Conservation (phyloP, 129 eudicot genomes). For the Tagetes erecta region DNA sequence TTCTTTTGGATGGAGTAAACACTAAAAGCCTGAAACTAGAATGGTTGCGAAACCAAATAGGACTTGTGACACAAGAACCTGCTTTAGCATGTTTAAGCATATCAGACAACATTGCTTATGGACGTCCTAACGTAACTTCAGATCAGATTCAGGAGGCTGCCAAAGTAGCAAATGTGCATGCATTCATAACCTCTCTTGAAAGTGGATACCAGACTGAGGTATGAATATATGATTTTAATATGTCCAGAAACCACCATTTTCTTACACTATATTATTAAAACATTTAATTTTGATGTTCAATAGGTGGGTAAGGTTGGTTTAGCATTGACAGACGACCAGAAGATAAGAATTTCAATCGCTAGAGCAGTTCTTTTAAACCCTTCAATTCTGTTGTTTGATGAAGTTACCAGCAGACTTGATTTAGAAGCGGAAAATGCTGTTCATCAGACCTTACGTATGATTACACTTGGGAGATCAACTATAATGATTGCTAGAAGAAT, state of each 20-base stretch:
- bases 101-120: slow-evolving; percentile 59
- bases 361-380: slow-evolving; percentile 66
- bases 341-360: slow-evolving; percentile 51
- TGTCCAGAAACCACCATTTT: background rate
- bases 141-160: slow-evolving; percentile 65
- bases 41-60: slow-evolving; percentile 63
- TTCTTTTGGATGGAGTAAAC: slow-evolving; percentile 64
- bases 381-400: slow-evolving; percentile 52
- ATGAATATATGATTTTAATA: background rate
- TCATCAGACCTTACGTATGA: slow-evolving; percentile 42
- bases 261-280: background rate
- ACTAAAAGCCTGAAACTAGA: slow-evolving; percentile 47
- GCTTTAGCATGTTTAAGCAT: slow-evolving; percentile 55
- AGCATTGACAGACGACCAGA: slow-evolving; percentile 54
- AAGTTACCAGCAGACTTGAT: slow-evolving; percentile 51
- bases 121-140: slow-evolving; percentile 40
- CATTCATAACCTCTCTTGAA: slow-evolving; percentile 55
- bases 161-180: slow-evolving; percentile 52
- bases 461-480: slow-evolving; percentile 53
- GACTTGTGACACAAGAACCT: slow-evolving; percentile 60
- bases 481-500: slow-evolving; percentile 45
- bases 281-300: background rate
- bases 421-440: slow-evolving; percentile 51
- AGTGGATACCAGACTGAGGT: slow-evolving; percentile 61
- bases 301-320: slow-evolving; percentile 56